These are phyloP conservation scores for Catenaria anguillulae DNA, from an alignment of 371 early-diverging fungal genomes.

Conservation along the genomic window DNA sequence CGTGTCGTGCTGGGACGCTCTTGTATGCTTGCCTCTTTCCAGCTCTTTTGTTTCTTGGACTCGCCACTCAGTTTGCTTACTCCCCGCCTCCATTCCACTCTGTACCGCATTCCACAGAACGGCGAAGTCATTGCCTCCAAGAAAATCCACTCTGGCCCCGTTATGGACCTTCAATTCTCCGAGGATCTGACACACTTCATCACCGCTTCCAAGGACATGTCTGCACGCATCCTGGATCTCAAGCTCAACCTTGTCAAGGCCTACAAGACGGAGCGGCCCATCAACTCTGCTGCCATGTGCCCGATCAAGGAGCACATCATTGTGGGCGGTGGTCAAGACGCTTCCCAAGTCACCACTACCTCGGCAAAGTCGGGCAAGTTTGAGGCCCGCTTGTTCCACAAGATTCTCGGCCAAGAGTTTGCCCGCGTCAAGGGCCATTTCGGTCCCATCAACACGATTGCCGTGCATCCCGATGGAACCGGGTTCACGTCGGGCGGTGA, in stretches of 20 bases:
- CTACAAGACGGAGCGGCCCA: conserved; percentile 82
- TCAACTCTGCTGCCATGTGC: conserved; percentile 91
- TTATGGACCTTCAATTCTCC: conserved; percentile 91
- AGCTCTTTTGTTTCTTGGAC: background rate
- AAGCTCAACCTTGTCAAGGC: conserved; percentile 65
- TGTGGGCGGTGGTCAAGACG: conserved; percentile 62
- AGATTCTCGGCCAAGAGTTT: conserved; percentile 89
- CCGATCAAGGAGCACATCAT: conserved; percentile 56
- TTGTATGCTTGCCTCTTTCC: too few species aligned
- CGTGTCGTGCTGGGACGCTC: conserved; percentile 68
- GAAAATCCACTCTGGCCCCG: conserved; percentile 42
- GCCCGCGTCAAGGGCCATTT: conserved; percentile 98
- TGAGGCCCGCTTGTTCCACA: conserved; percentile 97
- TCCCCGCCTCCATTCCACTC: background rate
- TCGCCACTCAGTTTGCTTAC: background rate
- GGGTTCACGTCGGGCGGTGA: conserved; percentile 94
- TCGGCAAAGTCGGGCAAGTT: conserved; percentile 91
- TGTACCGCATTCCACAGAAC: background rate
- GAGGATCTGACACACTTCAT: conserved; percentile 89
- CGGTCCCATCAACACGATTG: conserved; percentile 98
- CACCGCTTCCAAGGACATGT: conserved; percentile 92
- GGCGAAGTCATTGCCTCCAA: conserved; percentile 6
- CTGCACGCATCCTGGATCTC: conserved; percentile 78
- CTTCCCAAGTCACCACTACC: conserved; percentile 93
- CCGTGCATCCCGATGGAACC: conserved; percentile 88